phyloP scores from a whole-genome alignment of 2,329 filamentous ascomycete species.

The Phyllosticta ampelicida region DNA sequence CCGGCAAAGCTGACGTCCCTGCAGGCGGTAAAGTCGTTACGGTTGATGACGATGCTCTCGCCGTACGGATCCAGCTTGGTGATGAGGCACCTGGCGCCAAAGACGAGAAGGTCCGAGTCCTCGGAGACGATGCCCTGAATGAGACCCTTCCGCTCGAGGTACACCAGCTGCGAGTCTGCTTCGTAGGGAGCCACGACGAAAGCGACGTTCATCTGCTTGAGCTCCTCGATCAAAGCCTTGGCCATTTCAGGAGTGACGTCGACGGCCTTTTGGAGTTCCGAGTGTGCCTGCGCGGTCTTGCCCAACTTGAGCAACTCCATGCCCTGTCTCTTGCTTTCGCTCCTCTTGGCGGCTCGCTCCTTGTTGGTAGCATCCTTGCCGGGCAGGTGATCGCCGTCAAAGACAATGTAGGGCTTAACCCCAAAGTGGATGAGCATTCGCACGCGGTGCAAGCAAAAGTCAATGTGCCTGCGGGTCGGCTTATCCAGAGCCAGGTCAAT shows the following conservation, averaged over 20 bases:
- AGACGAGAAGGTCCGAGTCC: constrained; percentile 91
- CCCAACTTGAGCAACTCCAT: constrained; percentile 73
- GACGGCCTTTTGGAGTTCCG: constrained; percentile 87
- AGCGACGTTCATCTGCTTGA: constrained; percentile 67
- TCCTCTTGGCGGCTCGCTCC: constrained; percentile 61
- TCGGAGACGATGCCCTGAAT: constrained; percentile 87
- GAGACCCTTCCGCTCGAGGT: constrained; percentile 75
- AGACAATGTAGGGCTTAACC: constrained; percentile 87
- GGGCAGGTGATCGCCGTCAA: constrained; percentile 89
- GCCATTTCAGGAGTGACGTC: constrained; percentile 97
- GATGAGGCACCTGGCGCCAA: constrained; percentile 79
- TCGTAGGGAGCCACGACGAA: constrained; percentile 96
- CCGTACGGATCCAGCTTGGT: constrained; percentile 94
- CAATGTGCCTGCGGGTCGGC: constrained; percentile 83
- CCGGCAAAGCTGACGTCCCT: constrained; percentile 80
- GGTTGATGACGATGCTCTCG: constrained; percentile 83
- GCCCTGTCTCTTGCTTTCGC: constrained; percentile 65
- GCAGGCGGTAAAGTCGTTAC: constrained; percentile 77
- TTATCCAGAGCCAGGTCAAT: constrained; percentile 82
- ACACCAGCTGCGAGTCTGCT: constrained; percentile 92
- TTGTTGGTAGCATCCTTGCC: constrained; percentile 85
- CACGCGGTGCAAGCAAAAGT: constrained; percentile 81
- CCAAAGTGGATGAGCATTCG: constrained; percentile 92
- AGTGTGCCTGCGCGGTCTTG: constrained; percentile 66
- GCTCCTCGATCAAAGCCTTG: constrained; percentile 75